Evolutionary conservation across 805 yeast species (phyloP), one percentile per base, ranked within the genome.

Genomic region (Candida ponderosae): DNA sequence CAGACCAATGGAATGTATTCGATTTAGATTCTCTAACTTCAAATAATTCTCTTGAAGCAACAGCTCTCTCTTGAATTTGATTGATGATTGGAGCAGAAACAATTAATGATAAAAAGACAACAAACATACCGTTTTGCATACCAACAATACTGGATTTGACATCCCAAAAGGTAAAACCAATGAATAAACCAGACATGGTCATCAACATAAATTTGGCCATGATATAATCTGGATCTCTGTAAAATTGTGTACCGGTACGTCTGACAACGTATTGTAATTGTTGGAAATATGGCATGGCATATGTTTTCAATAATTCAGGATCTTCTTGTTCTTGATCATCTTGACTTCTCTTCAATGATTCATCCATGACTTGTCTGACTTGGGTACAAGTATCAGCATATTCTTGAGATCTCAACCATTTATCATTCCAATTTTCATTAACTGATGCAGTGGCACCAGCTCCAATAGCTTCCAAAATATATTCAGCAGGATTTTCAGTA

Each of bases 1-100:
- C 59, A 14, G 79, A 66, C 89, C 89, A 82, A 50, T 79, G 82
- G 62, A 74, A 82, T 14, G 86, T 83, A 51, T 79, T 80, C 3
- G 87, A 78, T 40, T 78, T 72, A 16, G 78, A 66, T 51, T 82
- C 93, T 51, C 90, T 70, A 11, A 77, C 84, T 56, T 81, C 86
- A 51, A 62, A 82, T 33, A 81, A 60, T 39, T 77, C 81, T 50
- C 88, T 70, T 17, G 79, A 66, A 29, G 60, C 63, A 34, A 74
- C 66, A 18, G 81, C 81, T 36, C 70, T 67, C 24, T 70, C 78
- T 53, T 79, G 83, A 37, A 77, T 68, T 60, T 81, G 87, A 50
- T 81, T 78, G 34, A 75, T 60, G 60, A 65, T 43, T 15, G 83
- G 76, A 24, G 74, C 71, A 27, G 76, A 64, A 34, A 73, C 53